Evolutionary conservation across 169 alveolate species (phyloP), one percentile per base, ranked within the genome.

Genomic region (Eimeria tenella): DNA sequence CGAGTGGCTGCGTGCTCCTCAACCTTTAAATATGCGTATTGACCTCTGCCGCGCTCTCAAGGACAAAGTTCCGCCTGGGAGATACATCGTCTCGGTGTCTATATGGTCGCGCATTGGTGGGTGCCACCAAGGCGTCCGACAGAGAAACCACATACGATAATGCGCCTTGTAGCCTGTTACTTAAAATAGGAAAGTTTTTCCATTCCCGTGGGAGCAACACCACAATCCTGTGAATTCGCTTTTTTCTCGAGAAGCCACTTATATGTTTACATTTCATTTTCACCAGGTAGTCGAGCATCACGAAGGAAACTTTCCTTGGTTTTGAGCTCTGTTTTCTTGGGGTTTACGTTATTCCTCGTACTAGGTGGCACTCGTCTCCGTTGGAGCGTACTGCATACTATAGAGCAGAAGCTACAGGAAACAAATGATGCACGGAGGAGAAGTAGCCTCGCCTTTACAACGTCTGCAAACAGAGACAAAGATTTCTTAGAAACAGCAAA

Each of bases 61-160:
- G 74, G 98, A 96, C 94, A 96, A 96, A 75, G 95, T 96, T 5
- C 96, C 96, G 11, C 90, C 92, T 58, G 98, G 97, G 4, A 90
- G 90, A 81, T 96, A 93, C 74, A 96, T 96, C 15, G 79, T 96
- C 19, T 50, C 96, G 42, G 95, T 93, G 62, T 93, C 96, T 3
- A 90, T 96, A 6, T 73, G 95, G 93, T 96, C 96, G 62, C 82
- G 95, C 55, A 86, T 91, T 19, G 95, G 95, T 91, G 62, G 79
- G 91, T 23, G 23, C 5, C 25, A 19, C 23, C 6, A 15, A 75
- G 23, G 83, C 21, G 23, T 84, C 10, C 25, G 31, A 50, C 63
- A 82, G 4, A n/a, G 74, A 23, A 15, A 21, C 56, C 10, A 58
- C 68, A 9, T 9, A 58, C 68, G 9, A 9, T 10, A 15, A 49